These are phyloP conservation scores for Dacryopinax spathularia DNA, from an alignment of 768 basidiomycete genomes.

Conservation along the genomic window DNA sequence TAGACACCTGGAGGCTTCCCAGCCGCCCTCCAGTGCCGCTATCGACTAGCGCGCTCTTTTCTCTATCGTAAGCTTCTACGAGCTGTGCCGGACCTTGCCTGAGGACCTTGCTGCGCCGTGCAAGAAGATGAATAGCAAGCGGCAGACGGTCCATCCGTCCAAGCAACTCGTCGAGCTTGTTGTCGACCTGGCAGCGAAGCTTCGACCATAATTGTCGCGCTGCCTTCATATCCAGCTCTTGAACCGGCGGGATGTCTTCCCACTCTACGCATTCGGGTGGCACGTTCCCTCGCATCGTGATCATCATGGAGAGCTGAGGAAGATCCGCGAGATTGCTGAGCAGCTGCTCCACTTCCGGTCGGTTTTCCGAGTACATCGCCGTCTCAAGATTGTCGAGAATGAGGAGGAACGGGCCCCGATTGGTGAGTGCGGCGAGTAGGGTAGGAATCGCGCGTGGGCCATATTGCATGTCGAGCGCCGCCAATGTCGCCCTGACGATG, in stretches of 20 bases:
- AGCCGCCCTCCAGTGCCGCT: slow-evolving; percentile 6
- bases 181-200: slow-evolving; percentile 13
- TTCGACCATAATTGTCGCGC: slow-evolving; percentile 18
- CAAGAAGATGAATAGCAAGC: neutral
- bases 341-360: slow-evolving; percentile 17
- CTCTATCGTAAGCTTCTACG: neutral
- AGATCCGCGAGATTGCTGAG: slow-evolving; percentile 19
- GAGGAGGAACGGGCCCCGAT: slow-evolving; percentile 17
- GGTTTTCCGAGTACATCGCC: slow-evolving; percentile 22
- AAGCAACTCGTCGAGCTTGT: slow-evolving; percentile 3
- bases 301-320: slow-evolving; percentile 21
- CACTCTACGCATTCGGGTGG: slow-evolving; percentile 4
- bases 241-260: neutral
- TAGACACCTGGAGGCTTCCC: slow-evolving; percentile 16
- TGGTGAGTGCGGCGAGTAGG: slow-evolving; percentile 16
- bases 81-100: neutral
- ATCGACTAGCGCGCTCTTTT: neutral
- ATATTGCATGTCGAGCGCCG: slow-evolving; percentile 16
- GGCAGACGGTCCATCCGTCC: neutral
- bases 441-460: slow-evolving; percentile 14
- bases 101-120: no score
- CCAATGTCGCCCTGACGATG: slow-evolving; percentile 19
- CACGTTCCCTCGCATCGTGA: slow-evolving; percentile 23
- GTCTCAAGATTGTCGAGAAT: slow-evolving; percentile 33
- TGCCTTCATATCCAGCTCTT: slow-evolving; percentile 8